These are phyloP conservation scores for Jacaranda mimosifolia DNA, from an alignment of 257 asterid genomes.

Conservation along the genomic window DNA sequence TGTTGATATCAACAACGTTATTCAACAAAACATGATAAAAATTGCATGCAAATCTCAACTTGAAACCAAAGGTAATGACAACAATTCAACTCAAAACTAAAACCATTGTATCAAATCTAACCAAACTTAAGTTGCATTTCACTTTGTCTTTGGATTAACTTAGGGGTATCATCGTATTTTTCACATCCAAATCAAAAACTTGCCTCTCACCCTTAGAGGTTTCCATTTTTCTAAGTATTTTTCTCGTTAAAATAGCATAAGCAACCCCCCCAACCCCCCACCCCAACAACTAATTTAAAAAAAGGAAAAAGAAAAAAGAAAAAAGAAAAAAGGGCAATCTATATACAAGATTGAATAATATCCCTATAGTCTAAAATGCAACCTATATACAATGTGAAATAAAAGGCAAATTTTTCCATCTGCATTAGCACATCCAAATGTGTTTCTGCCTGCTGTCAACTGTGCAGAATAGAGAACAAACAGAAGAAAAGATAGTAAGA, in stretches of 20 bases:
- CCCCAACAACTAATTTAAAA: neutral
- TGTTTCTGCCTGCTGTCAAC: neutral
- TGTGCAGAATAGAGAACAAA: neutral
- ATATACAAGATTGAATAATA: slow-evolving; percentile 29
- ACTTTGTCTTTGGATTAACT: neutral
- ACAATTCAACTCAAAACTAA: too few species aligned
- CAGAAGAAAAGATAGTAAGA: slow-evolving; percentile 13
- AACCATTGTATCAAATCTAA: too few species aligned
- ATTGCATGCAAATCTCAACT: too few species aligned
- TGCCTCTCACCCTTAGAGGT: too few species aligned
- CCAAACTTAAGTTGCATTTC: neutral
- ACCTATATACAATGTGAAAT: slow-evolving; percentile 22
- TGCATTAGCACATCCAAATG: slow-evolving; percentile 31
- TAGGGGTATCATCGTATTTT: neutral
- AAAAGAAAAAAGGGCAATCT: neutral
- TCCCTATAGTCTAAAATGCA: neutral
- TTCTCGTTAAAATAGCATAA: neutral
- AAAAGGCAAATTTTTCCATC: neutral
- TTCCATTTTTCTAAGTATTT: too few species aligned
- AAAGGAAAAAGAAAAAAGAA: neutral
- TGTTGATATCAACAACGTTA: too few species aligned
- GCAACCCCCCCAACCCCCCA: too few species aligned
- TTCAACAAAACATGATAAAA: too few species aligned
- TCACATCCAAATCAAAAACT: neutral
- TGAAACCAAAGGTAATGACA: too few species aligned